Conservation (phyloP, 1,284 basidiomycete genomes). For the Trametes sp. region DNA sequence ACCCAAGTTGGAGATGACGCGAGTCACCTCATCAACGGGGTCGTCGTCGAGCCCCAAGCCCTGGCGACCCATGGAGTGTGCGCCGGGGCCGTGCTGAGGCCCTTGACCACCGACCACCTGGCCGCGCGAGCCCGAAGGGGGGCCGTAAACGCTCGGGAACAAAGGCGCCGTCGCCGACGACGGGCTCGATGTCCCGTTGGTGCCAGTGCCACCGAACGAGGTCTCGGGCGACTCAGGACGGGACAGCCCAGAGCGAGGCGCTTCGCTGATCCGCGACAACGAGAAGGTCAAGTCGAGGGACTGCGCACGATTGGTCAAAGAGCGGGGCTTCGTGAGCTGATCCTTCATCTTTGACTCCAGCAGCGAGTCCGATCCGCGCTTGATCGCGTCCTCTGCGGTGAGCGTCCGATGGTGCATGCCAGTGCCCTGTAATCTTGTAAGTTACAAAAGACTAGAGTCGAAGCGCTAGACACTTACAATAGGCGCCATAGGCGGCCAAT, state of each 20-base stretch:
- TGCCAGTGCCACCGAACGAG: conserved; percentile 66
- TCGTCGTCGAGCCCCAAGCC: conserved; percentile 65
- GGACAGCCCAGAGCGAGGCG: conserved; percentile 58
- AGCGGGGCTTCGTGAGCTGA: conserved; percentile 75
- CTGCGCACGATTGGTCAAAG: conserved; percentile 80
- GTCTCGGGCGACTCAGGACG: conserved; percentile 81
- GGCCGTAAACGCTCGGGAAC: conserved; percentile 84
- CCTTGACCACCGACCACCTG: conserved; percentile 48
- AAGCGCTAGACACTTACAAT: conserved; percentile 58
- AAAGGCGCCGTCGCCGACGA: conserved; percentile 76
- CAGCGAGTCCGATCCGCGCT: conserved; percentile 87
- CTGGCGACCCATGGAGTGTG: conserved; percentile 40
- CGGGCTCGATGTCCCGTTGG: conserved; percentile 75
- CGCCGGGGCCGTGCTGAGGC: conserved; percentile 30
- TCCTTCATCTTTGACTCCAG: conserved; percentile 89
- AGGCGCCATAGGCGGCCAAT: conserved; percentile 80
- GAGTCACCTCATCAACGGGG: conserved; percentile 73
- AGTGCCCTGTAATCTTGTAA: conserved; percentile 56
- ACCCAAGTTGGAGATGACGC: conserved; percentile 81
- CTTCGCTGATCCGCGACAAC: conserved; percentile 77
- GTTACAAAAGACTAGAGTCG: conserved; percentile 29
- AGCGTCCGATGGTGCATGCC: conserved; percentile 69
- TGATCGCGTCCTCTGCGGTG: conserved; percentile 76
- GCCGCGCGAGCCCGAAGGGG: conserved; percentile 55
- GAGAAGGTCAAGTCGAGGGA: conserved; percentile 83